Evolutionary conservation across 139 green algal species (phyloP).

Genomic region (Eudorina sp.): DNA sequence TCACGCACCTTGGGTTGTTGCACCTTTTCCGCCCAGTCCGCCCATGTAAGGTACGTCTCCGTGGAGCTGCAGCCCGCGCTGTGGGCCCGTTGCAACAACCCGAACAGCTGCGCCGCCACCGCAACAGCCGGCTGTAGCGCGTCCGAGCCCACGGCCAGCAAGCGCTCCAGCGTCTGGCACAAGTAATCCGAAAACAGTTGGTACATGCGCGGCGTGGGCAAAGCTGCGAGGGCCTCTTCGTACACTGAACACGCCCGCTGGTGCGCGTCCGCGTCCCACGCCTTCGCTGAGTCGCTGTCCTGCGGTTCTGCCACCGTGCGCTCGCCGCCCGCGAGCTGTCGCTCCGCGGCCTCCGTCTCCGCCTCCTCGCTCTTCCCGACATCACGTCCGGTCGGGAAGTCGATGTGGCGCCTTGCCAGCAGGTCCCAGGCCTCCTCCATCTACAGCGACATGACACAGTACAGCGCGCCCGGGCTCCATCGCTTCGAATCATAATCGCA

Average conservation of each 20-base stretch:
- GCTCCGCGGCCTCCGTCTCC: slow-evolving; percentile 16
- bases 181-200: slow-evolving; percentile 61
- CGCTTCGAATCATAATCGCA: too few relatives aligned
- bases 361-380: background rate
- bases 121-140: slow-evolving; percentile 1
- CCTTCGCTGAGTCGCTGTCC: background rate
- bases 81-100: slow-evolving; percentile 37
- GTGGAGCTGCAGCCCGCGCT: slow-evolving; percentile 11
- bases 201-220: slow-evolving; percentile 53
- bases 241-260: slow-evolving; percentile 45
- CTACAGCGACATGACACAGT: too few relatives aligned
- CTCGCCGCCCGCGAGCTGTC: background rate
- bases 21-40: slow-evolving; percentile 50
- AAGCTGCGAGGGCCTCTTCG: slow-evolving; percentile 49
- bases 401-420: slow-evolving; percentile 59
- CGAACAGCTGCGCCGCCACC: slow-evolving; percentile 53
- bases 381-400: background rate
- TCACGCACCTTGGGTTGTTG: slow-evolving; percentile 48
- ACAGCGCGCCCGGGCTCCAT: too few relatives aligned
- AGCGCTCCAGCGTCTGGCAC: slow-evolving; percentile 41
- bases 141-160: background rate
- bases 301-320: background rate
- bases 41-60: slow-evolving; percentile 56
- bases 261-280: slow-evolving; percentile 1
- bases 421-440: slow-evolving; percentile 72